Percentiles rank a stretch among this genome's conserved stretches.
Conservation (phyloP, 1,139 yeast species). For the Hansenula anomala region DNA sequence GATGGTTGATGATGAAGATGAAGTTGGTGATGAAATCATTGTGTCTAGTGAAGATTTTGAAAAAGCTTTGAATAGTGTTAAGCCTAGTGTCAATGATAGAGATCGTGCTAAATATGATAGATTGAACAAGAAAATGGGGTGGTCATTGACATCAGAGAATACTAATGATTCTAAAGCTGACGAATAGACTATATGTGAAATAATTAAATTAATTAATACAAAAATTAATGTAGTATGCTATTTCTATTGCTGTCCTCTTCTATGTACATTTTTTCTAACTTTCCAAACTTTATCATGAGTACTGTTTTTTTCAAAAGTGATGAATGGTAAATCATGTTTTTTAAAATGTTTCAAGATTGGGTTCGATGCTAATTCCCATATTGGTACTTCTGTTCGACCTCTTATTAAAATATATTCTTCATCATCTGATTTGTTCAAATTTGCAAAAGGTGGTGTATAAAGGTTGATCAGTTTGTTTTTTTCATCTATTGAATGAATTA, state of each 20-base stretch:
- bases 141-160: conserved; percentile 30
- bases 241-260: conserved; percentile 36
- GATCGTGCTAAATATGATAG: conserved; percentile 76
- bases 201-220: no score
- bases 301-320: conserved; percentile 39
- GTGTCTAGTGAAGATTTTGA: conserved; percentile 68
- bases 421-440: conserved; percentile 4
- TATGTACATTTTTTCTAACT: conserved; percentile 56
- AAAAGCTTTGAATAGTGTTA: conserved; percentile 65
- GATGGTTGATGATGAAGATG: conserved; percentile 27
- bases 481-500: conserved; percentile 61
- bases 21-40: conserved; percentile 31
- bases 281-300: conserved; percentile 58
- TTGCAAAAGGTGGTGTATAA: conserved; percentile 43
- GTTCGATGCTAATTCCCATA: conserved; percentile 33
- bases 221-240: no score
- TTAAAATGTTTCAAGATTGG: conserved; percentile 16
- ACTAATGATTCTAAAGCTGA: conserved; percentile 6
- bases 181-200: no score
- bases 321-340: conserved; percentile 38
- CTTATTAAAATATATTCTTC: conserved; percentile 46
- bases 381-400: conserved; percentile 62
- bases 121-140: conserved; percentile 55
- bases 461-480: conserved; percentile 41
- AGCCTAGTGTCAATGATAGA: conserved; percentile 86